Base-by-base conservation (phyloP, 73 alveolate species). In the Breviolum minutum region DNA sequence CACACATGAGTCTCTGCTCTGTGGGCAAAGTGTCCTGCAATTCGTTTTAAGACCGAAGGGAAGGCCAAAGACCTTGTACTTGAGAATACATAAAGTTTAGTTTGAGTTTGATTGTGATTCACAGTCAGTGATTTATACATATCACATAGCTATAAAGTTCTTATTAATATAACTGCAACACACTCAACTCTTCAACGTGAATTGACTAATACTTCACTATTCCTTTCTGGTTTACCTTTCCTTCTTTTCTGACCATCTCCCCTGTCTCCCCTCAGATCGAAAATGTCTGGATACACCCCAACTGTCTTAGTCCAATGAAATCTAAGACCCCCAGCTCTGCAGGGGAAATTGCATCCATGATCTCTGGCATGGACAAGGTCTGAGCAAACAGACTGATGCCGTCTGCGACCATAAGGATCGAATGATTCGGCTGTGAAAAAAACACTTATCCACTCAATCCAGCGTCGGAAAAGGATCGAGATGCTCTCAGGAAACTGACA, bases 351-450 rank as follows among this genome's bases (percentile, higher is more conserved):
- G 80, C 94, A 27, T 86, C 94, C 94, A 86, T 86, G 79, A 86
- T 61, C 94, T 86, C 94, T 63, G 94, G 94, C n/a, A 86, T 54
- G 79, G 80, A 86, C 94, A 86, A 27, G 29, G 94, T 63, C 94
- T 86, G 17, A 63, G 94, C 83, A 19, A 19, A 73, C 40, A 22
- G 77, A 68, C n/a, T 68, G n/a, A 17, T 66, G 1, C 17, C 4
- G 77, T 14, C 74, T 22, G 24, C 17, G 77, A 68, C 77, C 24
- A 66, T 17, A 22, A 2, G 77, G 17, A 22, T 68, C 17, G 24
- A 22, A 68, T 14, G 77, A 17, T 68, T 68, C 77, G 77, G 77
- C n/a, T 68, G 17, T 68, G 17, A 14, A 14, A 68, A 68, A 11
- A 66, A 66, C n/a, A n/a, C n/a, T n/a, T n/a, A n/a, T n/a, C n/a